These are phyloP conservation scores for Mycogone perniciosa DNA, from an alignment of 2,329 filamentous ascomycete species.

Conservation along the genomic window DNA sequence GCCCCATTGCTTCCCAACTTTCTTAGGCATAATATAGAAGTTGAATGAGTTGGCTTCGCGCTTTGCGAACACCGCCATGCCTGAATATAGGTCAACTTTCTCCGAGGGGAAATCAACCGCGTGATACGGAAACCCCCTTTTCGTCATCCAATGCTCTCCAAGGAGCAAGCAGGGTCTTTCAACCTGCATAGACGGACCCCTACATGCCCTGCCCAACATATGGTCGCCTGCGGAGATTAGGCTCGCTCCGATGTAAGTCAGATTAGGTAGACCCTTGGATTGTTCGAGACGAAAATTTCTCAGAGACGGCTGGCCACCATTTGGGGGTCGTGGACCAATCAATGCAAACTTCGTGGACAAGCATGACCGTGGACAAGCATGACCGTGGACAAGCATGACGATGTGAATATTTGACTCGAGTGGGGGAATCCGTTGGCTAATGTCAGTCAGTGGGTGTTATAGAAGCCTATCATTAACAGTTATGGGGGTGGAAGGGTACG, in stretches of 20 bases:
- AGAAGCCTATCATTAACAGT: conserved; percentile 2
- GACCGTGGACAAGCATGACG: conserved; percentile 3
- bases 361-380: conserved; percentile 1
- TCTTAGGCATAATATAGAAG: too few relatives aligned
- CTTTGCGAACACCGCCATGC: too few relatives aligned
- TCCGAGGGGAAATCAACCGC: too few relatives aligned
- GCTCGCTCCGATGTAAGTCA: neutral
- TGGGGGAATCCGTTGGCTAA: neutral
- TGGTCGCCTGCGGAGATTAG: neutral
- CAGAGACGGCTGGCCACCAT: conserved; percentile 3
- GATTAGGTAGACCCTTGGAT: neutral
- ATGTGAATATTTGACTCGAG: neutral
- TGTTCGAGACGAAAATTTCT: neutral
- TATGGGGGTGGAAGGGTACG: neutral
- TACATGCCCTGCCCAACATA: neutral
- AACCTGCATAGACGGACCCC: neutral
- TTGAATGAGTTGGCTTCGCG: too few relatives aligned
- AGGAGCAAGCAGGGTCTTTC: neutral
- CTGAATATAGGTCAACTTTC: too few relatives aligned
- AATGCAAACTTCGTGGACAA: neutral
- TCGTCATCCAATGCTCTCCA: neutral
- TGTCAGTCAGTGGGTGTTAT: too few relatives aligned
- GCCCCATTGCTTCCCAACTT: too few relatives aligned
- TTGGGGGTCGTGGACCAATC: conserved; percentile 6
- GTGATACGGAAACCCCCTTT: too few relatives aligned